These are phyloP conservation scores for Trichoderma guizhouense DNA, from an alignment of 2,329 filamentous ascomycete genomes.

Conservation along the genomic window DNA sequence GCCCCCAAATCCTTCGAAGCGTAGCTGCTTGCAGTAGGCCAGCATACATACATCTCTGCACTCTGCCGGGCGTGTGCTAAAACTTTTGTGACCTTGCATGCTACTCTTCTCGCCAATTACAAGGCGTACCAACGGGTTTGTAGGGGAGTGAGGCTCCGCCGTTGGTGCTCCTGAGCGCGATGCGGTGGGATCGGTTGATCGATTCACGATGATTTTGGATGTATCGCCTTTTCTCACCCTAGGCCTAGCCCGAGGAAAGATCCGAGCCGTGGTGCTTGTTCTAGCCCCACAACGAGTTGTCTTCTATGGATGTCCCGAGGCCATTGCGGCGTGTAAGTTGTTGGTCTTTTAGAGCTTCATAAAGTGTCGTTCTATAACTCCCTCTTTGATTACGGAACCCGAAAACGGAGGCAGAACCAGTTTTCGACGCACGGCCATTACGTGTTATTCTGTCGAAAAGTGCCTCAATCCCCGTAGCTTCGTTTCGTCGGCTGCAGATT, in stretches of 20 bases:
- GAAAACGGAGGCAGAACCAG: neutral
- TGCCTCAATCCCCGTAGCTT: neutral
- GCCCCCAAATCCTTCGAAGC: conserved; percentile 17
- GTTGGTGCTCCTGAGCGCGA: neutral
- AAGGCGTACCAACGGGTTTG: neutral
- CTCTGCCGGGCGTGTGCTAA: conserved; percentile 1
- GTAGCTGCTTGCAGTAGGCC: conserved; percentile 11
- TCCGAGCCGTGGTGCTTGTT: neutral
- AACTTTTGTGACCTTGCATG: conserved; percentile 14
- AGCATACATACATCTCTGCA: neutral
- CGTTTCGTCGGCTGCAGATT: neutral
- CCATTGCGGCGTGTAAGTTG: neutral
- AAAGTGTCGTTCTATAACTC: neutral
- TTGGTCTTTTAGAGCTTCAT: neutral
- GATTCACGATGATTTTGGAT: conserved; percentile 2
- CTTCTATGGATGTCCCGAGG: neutral
- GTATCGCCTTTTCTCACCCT: neutral
- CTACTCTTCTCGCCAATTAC: conserved; percentile 11
- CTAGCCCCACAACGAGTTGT: neutral
- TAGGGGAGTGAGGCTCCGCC: conserved; percentile 7
- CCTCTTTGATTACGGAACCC: neutral
- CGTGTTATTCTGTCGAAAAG: neutral
- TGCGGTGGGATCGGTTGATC: conserved; percentile 7
- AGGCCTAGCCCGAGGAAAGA: neutral
- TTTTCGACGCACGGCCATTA: neutral